Percentiles rank a stretch among this genome's conserved stretches.
Evolutionary conservation across 2,329 filamentous ascomycete genomes (phyloP).

Genomic region (Aspergillus hortae): DNA sequence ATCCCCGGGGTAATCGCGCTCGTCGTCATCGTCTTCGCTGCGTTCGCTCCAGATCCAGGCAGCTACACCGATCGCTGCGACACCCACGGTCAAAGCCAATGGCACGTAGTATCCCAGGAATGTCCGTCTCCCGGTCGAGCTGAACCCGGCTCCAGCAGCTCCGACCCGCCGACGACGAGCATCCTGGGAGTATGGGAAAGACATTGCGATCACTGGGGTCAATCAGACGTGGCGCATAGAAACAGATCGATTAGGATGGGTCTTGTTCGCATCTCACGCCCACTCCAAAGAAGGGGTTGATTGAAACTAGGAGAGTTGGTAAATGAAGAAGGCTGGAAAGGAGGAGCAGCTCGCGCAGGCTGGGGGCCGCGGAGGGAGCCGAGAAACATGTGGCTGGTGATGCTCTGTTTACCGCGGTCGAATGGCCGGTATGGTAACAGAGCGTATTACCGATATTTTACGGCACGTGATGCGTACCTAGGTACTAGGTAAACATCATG

Average conservation of each 20-base stretch:
- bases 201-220: slow-evolving; percentile 33
- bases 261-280: slow-evolving; percentile 32
- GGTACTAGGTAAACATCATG: too few relatives aligned
- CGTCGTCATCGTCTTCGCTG: slow-evolving; percentile 68
- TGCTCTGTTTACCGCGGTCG: slow-evolving; percentile 4
- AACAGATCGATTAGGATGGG: slow-evolving; percentile 16
- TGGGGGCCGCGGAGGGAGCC: slow-evolving; percentile 33
- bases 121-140: slow-evolving; percentile 39
- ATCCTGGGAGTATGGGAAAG: slow-evolving; percentile 35
- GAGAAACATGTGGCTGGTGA: slow-evolving; percentile 42
- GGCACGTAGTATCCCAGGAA: slow-evolving; percentile 76
- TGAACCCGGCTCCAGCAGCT: slow-evolving; percentile 39
- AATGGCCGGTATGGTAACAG: background rate
- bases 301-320: slow-evolving; percentile 8
- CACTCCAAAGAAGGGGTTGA: slow-evolving; percentile 14
- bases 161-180: slow-evolving; percentile 35
- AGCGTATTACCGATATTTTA: background rate
- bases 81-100: slow-evolving; percentile 77
- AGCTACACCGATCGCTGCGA: slow-evolving; percentile 79
- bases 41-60: slow-evolving; percentile 95
- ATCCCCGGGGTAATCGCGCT: slow-evolving; percentile 52
- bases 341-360: slow-evolving; percentile 20
- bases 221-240: slow-evolving; percentile 27
- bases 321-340: slow-evolving; percentile 11
- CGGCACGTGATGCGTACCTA: background rate